Conservation (phyloP, 306 rosid genomes). For the Lathyrus oleraceus region DNA sequence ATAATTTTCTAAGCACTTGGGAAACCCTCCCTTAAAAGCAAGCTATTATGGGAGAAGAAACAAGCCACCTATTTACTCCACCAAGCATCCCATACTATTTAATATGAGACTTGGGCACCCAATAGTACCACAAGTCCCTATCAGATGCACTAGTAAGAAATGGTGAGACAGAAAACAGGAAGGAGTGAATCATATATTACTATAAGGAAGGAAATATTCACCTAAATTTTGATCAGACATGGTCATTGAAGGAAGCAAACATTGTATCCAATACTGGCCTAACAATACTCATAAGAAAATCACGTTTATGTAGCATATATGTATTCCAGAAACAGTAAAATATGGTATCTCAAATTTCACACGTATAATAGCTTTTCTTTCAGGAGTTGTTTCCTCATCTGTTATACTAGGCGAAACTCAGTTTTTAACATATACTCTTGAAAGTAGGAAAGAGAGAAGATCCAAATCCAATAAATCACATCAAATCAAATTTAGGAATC, state of each 20-base stretch:
- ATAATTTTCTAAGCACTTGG: too few relatives aligned
- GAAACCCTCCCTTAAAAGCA: too few relatives aligned
- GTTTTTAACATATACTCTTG: conserved; percentile 91
- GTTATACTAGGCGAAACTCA: conserved; percentile 76
- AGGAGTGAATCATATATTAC: conserved; percentile 2
- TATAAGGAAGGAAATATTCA: not conserved
- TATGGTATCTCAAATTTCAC: conserved; percentile 94
- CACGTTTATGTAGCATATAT: conserved; percentile 48
- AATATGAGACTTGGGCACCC: too few relatives aligned
- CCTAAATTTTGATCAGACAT: conserved; percentile 19
- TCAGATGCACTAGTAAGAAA: not conserved
- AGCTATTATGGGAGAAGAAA: too few relatives aligned
- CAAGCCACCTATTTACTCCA: too few relatives aligned
- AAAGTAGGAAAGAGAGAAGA: conserved; percentile 28
- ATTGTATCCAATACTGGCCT: conserved; percentile 2
- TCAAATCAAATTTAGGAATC: not conserved
- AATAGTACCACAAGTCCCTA: too few relatives aligned
- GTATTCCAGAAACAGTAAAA: conserved; percentile 92
- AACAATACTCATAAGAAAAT: conserved; percentile 24
- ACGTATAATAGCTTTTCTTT: conserved; percentile 87
- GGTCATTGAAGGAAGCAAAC: conserved; percentile 7
- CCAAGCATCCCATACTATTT: too few relatives aligned
- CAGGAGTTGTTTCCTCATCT: conserved; percentile 77
- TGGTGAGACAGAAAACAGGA: not conserved
- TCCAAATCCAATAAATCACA: not conserved